phyloP scores from a whole-genome alignment of 371 early-diverging fungal species.

The Coelomomyces lativittatus region DNA sequence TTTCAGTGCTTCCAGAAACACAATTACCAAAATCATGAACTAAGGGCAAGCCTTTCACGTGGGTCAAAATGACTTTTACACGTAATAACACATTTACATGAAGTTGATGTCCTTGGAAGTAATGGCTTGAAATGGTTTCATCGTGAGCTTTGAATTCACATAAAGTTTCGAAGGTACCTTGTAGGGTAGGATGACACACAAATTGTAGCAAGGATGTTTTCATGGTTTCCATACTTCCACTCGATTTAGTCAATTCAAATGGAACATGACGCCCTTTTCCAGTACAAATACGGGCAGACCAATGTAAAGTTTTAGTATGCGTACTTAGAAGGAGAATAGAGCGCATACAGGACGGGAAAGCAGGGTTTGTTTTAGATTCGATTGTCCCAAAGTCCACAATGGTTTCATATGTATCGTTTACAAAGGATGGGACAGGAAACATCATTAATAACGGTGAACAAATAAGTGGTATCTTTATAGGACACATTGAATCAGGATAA shows the following conservation, averaged over 20 bases:
- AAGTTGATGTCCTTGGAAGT: no score
- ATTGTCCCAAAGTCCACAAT: neutral
- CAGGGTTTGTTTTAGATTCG: neutral
- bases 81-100: neutral
- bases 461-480: neutral
- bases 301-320: neutral
- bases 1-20: neutral
- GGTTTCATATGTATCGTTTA: neutral
- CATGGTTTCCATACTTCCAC: neutral
- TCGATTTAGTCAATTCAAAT: neutral
- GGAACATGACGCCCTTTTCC: neutral
- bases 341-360: neutral
- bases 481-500: neutral
- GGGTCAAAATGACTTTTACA: neutral
- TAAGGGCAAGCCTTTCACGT: neutral
- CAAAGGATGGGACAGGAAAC: neutral
- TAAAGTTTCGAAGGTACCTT: neutral
- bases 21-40: conserved; percentile 1
- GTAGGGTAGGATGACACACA: neutral
- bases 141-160: neutral
- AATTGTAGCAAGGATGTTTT: neutral
- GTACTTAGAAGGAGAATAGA: neutral
- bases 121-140: no score
- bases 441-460: neutral
- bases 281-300: neutral